Evolutionary conservation across 2,329 filamentous ascomycete genomes (phyloP), one percentile per base, ranked within the genome.

Genomic region (Macroventuria anomochaeta): DNA sequence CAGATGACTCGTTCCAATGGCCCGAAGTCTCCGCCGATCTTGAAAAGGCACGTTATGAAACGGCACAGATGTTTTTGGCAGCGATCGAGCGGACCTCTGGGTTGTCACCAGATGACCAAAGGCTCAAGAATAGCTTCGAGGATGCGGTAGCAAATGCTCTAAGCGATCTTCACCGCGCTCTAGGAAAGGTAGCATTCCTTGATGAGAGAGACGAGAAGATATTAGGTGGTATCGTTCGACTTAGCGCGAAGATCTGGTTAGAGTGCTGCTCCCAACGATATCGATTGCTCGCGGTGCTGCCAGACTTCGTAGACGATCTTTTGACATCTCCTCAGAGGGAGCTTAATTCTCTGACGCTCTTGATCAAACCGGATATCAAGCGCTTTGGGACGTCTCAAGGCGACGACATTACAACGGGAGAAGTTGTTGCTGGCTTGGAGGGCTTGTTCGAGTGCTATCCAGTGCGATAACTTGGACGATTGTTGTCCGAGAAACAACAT

Each of bases 371-470:
- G 21, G 56, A 57, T 5, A 20, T 63, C n/a, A 46, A 46, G 21
- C 48, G 60, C n/a, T 51, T 53, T 31, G 60, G 60, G 2, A 58
- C 60, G 34, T 50, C 58, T 2, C 46, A 57, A 20, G 60, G 60
- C 5, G 41, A 52, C 23, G 53, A 58, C 2, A 17, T 63, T 15
- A 17, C 20, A 12, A 55, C 28, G 12, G 38, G 39, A 13, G 60
- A 61, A 15, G 36, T 15, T n/a, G 36, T 63, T 7, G 26, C 55
- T 4, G 48, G 51, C n/a, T 62, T 57, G 57, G 37, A 55, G 32
- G 33, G 54, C 26, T n/a, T 40, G 17, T n/a, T 40, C 5, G 34
- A 49, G 25, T 20, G 10, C 15, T 53, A 53, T 17, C 36, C 41
- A 2, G n/a, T 13, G 7, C 7, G 13, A 3, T 36, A 37, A 13